Evolutionary conservation across 2,329 filamentous ascomycete genomes (phyloP), one percentile per base, ranked within the genome.

Genomic region (Mycocentrospora acerina): DNA sequence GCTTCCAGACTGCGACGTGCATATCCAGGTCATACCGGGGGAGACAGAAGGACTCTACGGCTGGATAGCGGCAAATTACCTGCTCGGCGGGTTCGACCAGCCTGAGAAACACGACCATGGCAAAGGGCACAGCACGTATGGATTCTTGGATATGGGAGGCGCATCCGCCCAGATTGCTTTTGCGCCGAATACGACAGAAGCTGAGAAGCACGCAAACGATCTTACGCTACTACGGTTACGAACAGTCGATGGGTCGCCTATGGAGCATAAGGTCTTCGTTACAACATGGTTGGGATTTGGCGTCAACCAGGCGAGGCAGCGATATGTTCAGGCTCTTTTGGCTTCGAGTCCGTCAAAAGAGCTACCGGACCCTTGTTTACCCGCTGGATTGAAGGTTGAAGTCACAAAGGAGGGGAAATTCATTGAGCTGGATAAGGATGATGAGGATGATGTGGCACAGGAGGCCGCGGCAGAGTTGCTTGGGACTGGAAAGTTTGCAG

Each of bases 141-240:
- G 93, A 1, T 98, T 98, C 60, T 73, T 98, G 44, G 93, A 98
- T 64, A 98, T 98, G 94, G 93, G 93, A 33, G 93, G 93, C 35
- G 93, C 93, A 17, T 97, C 91, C 0, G 91, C 93, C 12, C 93
- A 98, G 70, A 97, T 98, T 59, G 93, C 94, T 0, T 98, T 98
- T 67, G 91, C 90, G 2, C 93, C 93, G 1, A 98, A 98, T 67
- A 72, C 79, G 4, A 97, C 93, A 1, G 93, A 98, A 66, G 84
- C 90, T 2, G 80, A 83, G 58, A 93, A 90, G 60, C 94, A 98
- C 64, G 85, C 88, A 0, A 80, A 96, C 46, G 90, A 97, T 62
- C 72, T 98, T 38, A 95, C 90, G 49, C 68, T 97, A 11, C 71
- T 98, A 42, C 84, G 93, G 32, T 73, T 98, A 70, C 82, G 94